Conservation (phyloP, 2,329 filamentous ascomycete genomes). For the Xylaria sp. region DNA sequence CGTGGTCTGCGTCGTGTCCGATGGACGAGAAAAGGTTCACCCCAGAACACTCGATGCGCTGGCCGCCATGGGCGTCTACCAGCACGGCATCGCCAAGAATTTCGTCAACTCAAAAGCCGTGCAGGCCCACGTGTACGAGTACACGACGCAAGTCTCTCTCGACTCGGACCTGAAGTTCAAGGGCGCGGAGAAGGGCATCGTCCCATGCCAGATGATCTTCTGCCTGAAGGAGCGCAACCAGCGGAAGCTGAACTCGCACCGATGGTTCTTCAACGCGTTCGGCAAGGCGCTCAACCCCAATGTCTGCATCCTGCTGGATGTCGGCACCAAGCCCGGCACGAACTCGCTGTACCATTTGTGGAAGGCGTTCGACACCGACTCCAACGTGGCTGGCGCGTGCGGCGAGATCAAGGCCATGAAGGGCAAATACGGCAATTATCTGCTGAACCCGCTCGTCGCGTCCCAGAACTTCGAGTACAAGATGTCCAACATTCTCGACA, state of each 20-base stretch:
- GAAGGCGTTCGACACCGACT: conserved; percentile 99
- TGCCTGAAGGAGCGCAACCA: conserved; percentile 98
- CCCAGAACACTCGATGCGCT: conserved; percentile 92
- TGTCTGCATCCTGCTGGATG: conserved; percentile 95
- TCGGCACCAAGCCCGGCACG: conserved; percentile 88
- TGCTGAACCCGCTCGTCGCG: conserved; percentile 92
- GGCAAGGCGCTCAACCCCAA: conserved; percentile 93
- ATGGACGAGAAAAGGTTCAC: conserved; percentile 89
- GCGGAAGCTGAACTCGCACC: conserved; percentile 97
- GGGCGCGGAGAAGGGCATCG: conserved; percentile 97
- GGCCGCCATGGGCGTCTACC: conserved; percentile 97
- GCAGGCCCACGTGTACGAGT: conserved; percentile 97
- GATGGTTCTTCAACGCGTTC: conserved; percentile 99
- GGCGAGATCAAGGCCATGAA: conserved; percentile 99
- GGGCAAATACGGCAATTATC: conserved; percentile 81
- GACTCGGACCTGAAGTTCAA: conserved; percentile 98
- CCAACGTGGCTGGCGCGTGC: conserved; percentile 94
- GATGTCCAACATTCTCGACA: conserved; percentile 99
- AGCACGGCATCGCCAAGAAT: conserved; percentile 98
- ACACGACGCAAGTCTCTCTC: conserved; percentile 96
- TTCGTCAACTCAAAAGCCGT: conserved; percentile 96
- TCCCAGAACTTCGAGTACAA: conserved; percentile 99
- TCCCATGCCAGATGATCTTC: conserved; percentile 98
- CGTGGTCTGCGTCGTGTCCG: conserved; percentile 96
- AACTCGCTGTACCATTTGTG: conserved; percentile 97